Conservation (phyloP, 768 basidiomycete genomes). For the Kwoniella dejecticola region DNA sequence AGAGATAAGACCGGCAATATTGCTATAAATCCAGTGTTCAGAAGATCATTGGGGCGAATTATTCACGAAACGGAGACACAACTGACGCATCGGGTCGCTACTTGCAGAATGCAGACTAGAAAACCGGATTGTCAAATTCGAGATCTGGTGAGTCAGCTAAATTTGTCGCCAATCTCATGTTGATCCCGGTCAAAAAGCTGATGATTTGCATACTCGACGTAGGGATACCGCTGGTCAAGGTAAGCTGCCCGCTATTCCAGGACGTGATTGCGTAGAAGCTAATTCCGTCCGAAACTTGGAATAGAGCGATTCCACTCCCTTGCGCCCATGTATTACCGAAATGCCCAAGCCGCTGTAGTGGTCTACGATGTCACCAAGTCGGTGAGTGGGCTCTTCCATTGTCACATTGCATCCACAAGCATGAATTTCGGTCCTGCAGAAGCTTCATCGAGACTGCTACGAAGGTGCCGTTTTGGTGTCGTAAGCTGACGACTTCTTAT, state of each 20-base stretch:
- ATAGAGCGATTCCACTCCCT: constrained; percentile 93
- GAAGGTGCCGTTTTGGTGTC: too few species aligned
- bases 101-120: constrained; percentile 61
- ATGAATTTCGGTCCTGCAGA: too few species aligned
- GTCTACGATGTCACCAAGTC: constrained; percentile 98
- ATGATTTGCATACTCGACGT: too few species aligned
- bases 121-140: constrained; percentile 67
- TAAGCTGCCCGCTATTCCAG: constrained; percentile 23
- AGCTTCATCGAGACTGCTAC: too few species aligned
- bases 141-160: constrained; percentile 71
- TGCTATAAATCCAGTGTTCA: too few species aligned
- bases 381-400: too few species aligned
- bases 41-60: too few species aligned
- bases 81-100: background rate
- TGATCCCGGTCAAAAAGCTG: too few species aligned
- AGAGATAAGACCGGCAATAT: too few species aligned
- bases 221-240: constrained; percentile 57
- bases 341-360: constrained; percentile 95
- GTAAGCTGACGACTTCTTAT: background rate
- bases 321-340: constrained; percentile 98
- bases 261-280: too few species aligned
- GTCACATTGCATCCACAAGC: too few species aligned
- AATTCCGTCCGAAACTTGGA: constrained; percentile 1
- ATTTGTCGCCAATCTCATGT: background rate
- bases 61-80: too few species aligned